Evolutionary conservation across 2,329 filamentous ascomycete genomes (phyloP), one percentile per base, ranked within the genome.

Genomic region (Dryadomyces sulphureus): DNA sequence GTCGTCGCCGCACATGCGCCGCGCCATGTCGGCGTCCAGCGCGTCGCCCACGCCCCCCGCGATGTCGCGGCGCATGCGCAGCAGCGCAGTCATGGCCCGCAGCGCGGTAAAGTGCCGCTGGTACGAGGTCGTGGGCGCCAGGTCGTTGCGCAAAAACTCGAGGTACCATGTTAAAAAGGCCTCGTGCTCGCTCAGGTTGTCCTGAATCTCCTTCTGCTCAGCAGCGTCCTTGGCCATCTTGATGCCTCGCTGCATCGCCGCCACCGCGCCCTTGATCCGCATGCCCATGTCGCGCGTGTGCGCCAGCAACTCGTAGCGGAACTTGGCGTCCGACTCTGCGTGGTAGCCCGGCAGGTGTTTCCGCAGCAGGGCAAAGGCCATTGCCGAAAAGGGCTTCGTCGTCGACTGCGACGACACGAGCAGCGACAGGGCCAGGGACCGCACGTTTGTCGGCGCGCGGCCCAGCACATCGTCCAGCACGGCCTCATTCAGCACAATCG

Each of bases 41-140:
- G 51, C 49, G 7, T 52, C 56, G 8, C 54, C 56, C 5, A 55
- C 52, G 6, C 51, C 49, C 11, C 55, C 56, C 0, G 57, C 54
- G 7, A 66, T 56, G 50, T 83, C 81, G n/a, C 82, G 65, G 24
- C 83, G 82, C 38, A 82, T 77, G 48, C 75, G 75, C 6, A 88
- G 62, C n/a, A 90, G 65, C 45, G 81, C 70, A 1, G 67, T 67
- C 24, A 90, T 62, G 1, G 82, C 78, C 56, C 81, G 87, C 5
- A 96, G 62, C 2, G 86, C 79, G 2, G 84, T 84, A 41, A 89
- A 84, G 54, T 94, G 90, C 7, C 88, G 77, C 58, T 94, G 89
- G 57, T 96, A 98, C 11, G 89, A 92, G 16, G 85, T 79, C 1
- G 83, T 89, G 2, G 88, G 80, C 3, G 77, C 73, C 20, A 98